phyloP scores from a whole-genome alignment of 176 grass and related monocot genomes.

The Chloris gayana region DNA sequence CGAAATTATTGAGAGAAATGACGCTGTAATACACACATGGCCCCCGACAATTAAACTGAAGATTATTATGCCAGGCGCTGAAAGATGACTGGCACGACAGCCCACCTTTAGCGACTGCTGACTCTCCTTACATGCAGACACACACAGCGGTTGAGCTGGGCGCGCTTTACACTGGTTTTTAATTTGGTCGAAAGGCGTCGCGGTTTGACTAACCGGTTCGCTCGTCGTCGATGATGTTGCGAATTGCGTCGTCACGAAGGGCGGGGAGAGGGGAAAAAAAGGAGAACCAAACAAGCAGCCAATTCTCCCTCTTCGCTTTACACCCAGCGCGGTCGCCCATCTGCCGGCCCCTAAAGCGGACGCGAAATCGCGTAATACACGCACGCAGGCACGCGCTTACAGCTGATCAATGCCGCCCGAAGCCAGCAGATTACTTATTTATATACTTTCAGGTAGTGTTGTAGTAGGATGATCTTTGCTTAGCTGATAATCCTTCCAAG shows the following conservation, averaged over 20 bases:
- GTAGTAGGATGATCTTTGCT: background rate
- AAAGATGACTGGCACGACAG: background rate
- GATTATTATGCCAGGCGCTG: background rate
- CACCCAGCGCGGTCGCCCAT: background rate
- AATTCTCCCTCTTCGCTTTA: conserved; percentile 10
- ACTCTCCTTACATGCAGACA: background rate
- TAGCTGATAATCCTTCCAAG: background rate
- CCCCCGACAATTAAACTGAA: background rate
- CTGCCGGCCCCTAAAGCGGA: conserved; percentile 25
- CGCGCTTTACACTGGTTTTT: conserved; percentile 18
- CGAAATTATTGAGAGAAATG: background rate
- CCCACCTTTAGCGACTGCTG: background rate
- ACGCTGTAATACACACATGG: background rate
- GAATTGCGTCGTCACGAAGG: conserved; percentile 4
- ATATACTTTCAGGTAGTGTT: background rate
- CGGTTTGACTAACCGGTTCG: conserved; percentile 9
- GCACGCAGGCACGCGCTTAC: background rate
- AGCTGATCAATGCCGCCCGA: background rate
- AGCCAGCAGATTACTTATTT: background rate
- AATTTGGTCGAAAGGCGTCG: conserved; percentile 16
- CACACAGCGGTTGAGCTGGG: background rate
- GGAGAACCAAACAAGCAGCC: background rate
- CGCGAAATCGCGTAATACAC: conserved; percentile 9
- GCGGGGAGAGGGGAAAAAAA: background rate
- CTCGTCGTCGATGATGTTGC: background rate